Evolutionary conservation across 768 basidiomycete species (phyloP).

Genomic region (Russula brevipes): DNA sequence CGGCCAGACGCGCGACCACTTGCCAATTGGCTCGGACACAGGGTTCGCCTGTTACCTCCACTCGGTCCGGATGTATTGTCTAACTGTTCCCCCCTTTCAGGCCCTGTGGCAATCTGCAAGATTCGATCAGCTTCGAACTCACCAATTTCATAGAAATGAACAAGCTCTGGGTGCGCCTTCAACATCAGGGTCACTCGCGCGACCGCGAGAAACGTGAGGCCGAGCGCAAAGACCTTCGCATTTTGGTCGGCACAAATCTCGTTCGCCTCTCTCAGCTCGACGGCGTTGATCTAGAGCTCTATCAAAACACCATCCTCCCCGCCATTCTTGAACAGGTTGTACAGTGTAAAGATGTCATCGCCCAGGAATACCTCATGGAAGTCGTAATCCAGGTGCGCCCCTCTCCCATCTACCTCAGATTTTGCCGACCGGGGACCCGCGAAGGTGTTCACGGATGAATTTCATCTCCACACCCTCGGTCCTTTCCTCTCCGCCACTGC

Average conservation of each 20-base stretch:
- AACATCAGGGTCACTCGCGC: conserved; percentile 95
- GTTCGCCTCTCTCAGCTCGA: conserved; percentile 94
- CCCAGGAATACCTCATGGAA: conserved; percentile 99
- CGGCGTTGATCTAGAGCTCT: conserved; percentile 93
- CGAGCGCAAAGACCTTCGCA: conserved; percentile 91
- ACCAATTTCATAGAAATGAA: conserved; percentile 99
- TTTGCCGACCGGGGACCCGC: neutral
- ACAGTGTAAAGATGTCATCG: conserved; percentile 97
- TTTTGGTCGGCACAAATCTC: conserved; percentile 95
- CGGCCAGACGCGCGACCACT: conserved; percentile 91
- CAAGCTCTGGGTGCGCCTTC: conserved; percentile 98
- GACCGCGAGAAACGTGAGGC: conserved; percentile 97
- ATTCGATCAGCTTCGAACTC: conserved; percentile 92
- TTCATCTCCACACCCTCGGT: conserved; percentile 92
- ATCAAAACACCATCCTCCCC: conserved; percentile 79
- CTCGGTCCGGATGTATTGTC: neutral
- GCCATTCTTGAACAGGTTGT: conserved; percentile 96
- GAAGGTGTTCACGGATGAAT: conserved; percentile 97
- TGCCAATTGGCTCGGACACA: conserved; percentile 79
- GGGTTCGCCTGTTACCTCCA: conserved; percentile 51
- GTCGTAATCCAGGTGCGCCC: conserved; percentile 88
- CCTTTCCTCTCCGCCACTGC: conserved; percentile 96
- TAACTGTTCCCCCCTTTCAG: conserved; percentile 38
- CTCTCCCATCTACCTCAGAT: neutral
- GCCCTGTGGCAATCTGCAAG: conserved; percentile 83